phyloP scores from a whole-genome alignment of 164 flowering plant species.

The Vitis rupestris region DNA sequence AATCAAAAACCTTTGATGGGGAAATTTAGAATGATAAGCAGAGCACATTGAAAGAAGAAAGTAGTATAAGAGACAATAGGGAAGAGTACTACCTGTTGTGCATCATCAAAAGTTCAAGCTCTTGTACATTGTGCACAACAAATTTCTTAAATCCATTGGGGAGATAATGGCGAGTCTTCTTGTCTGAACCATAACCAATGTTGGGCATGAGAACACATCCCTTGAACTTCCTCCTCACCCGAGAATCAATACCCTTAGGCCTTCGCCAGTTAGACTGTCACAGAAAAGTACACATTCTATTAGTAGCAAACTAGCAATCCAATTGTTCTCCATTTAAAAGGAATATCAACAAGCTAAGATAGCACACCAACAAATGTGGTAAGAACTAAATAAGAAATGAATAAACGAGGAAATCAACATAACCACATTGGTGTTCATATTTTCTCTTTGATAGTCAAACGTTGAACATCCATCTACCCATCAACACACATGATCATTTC shows the following conservation, averaged over 20 bases:
- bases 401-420: too few species aligned
- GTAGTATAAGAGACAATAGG: background rate
- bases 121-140: conserved; percentile 63
- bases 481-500: too few species aligned
- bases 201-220: conserved; percentile 72
- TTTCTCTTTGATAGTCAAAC: too few species aligned
- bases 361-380: too few species aligned
- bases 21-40: background rate
- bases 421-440: too few species aligned
- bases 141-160: conserved; percentile 84
- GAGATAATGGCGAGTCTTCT: conserved; percentile 78
- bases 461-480: too few species aligned
- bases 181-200: conserved; percentile 77
- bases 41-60: background rate
- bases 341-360: too few species aligned
- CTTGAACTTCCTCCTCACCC: conserved; percentile 81
- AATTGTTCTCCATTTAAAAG: too few species aligned
- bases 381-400: too few species aligned
- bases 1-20: too few species aligned
- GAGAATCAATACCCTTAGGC: conserved; percentile 85
- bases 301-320: too few species aligned
- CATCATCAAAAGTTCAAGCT: conserved; percentile 76
- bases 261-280: conserved; percentile 67
- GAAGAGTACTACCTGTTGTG: conserved; percentile 56
- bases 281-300: background rate